Percentiles rank a stretch among this genome's conserved stretches.
phyloP scores from a whole-genome alignment of 257 asterid genomes.

The Scutellaria barbata region DNA sequence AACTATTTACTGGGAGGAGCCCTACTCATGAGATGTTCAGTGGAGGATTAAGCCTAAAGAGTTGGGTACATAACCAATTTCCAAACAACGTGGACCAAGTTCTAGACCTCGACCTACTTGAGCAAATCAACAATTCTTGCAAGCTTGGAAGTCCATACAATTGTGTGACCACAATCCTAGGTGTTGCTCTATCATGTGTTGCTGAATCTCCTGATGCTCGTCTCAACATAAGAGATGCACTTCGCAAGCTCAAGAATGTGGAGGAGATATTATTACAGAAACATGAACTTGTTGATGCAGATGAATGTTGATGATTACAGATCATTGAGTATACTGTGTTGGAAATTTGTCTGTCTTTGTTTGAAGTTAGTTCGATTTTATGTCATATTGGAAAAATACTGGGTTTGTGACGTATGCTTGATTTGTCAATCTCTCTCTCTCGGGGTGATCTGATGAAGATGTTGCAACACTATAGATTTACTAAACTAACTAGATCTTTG shows the following conservation, averaged over 20 bases:
- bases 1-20: constrained; percentile 58
- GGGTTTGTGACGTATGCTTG: too few species aligned
- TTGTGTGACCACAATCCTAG: constrained; percentile 41
- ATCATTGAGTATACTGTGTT: not conserved
- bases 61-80: constrained; percentile 53
- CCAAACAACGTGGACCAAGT: constrained; percentile 46
- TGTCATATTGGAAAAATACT: too few species aligned
- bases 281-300: not conserved
- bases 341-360: not conserved
- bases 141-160: constrained; percentile 29
- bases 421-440: too few species aligned
- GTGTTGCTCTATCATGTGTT: constrained; percentile 53
- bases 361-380: too few species aligned
- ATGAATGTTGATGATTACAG: not conserved
- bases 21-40: constrained; percentile 50
- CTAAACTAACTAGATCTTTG: too few species aligned
- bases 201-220: constrained; percentile 50
- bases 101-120: constrained; percentile 45
- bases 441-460: too few species aligned
- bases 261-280: constrained; percentile 30
- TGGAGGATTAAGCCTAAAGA: constrained; percentile 50
- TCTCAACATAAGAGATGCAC: constrained; percentile 45
- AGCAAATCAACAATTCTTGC: not conserved
- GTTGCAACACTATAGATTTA: too few species aligned
- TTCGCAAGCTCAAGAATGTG: constrained; percentile 40